phyloP scores from a whole-genome alignment of 768 basidiomycete species.

The Panus rudis region DNA sequence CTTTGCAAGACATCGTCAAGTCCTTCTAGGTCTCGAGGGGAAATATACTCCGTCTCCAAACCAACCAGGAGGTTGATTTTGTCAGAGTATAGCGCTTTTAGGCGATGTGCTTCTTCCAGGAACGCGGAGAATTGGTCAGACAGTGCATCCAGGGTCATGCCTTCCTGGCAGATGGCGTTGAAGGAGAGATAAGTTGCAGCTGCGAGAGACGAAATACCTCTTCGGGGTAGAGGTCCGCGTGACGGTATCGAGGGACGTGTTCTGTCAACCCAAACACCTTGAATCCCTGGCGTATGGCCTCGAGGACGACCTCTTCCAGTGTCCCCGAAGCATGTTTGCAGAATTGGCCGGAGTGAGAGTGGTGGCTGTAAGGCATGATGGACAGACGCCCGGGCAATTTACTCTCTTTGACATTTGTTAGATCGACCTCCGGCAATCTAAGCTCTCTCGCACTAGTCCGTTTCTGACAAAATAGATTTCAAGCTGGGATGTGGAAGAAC shows the following conservation, averaged over 20 bases:
- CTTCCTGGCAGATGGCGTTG: slow-evolving; percentile 36
- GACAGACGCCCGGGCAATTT: neutral
- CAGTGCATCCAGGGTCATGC: slow-evolving; percentile 45
- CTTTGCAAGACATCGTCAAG: slow-evolving; percentile 46
- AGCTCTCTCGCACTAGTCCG: too few species aligned
- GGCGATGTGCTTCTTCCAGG: slow-evolving; percentile 70
- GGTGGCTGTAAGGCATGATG: slow-evolving; percentile 66
- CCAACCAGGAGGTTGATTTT: slow-evolving; percentile 78
- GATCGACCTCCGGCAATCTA: too few species aligned
- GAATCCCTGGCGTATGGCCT: slow-evolving; percentile 77
- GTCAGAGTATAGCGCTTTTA: slow-evolving; percentile 55
- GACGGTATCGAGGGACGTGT: slow-evolving; percentile 85
- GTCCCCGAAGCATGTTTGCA: slow-evolving; percentile 82
- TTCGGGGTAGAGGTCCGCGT: slow-evolving; percentile 85
- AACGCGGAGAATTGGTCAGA: slow-evolving; percentile 64
- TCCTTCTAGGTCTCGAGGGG: slow-evolving; percentile 51
- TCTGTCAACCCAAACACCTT: slow-evolving; percentile 82
- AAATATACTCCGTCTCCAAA: slow-evolving; percentile 89
- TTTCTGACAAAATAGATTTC: too few species aligned
- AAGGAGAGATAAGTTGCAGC: slow-evolving; percentile 10
- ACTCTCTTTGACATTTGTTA: neutral
- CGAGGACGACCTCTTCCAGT: slow-evolving; percentile 73
- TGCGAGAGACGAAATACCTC: slow-evolving; percentile 49
- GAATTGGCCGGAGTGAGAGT: slow-evolving; percentile 91
- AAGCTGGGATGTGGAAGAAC: too few species aligned